phyloP scores from a whole-genome alignment of 2,329 filamentous ascomycete genomes.

The Chaetomiaceae sp. region DNA sequence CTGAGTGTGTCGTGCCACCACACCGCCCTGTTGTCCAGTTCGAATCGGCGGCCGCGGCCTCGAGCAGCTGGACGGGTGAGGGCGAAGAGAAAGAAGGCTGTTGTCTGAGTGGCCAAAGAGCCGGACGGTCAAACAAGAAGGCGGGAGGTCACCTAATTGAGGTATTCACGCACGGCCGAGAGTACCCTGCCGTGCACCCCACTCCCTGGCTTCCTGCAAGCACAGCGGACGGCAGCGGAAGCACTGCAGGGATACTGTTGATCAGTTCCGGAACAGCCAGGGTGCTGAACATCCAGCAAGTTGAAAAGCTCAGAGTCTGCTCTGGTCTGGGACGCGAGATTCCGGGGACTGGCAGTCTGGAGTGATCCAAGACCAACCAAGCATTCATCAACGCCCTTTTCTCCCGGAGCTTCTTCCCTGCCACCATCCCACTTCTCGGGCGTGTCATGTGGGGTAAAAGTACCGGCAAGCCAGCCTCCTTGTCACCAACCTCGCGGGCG shows the following conservation, averaged over 20 bases:
- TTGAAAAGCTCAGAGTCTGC: neutral
- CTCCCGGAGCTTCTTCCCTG: constrained; percentile 8
- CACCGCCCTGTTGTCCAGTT: constrained; percentile 19
- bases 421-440: constrained; percentile 5
- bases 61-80: constrained; percentile 12
- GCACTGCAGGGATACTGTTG: constrained; percentile 10
- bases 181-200: constrained; percentile 16
- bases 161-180: constrained; percentile 26
- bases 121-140: constrained; percentile 23
- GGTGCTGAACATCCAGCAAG: neutral
- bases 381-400: neutral
- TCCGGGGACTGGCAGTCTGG: neutral
- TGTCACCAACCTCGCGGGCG: constrained; percentile 11
- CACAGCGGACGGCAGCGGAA: constrained; percentile 17
- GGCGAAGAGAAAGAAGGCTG: constrained; percentile 3
- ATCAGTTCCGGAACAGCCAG: neutral
- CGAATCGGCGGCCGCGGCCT: constrained; percentile 14
- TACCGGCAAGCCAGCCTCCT: constrained; percentile 9
- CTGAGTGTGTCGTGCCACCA: constrained; percentile 27
- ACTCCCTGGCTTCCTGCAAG: constrained; percentile 18
- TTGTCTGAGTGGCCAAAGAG: constrained; percentile 21
- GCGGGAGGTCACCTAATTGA: constrained; percentile 17
- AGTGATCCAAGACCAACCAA: no score
- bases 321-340: neutral
- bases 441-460: constrained; percentile 16